These are phyloP conservation scores for Trifolium fragiferum DNA, from an alignment of 306 rosid species.

Conservation along the genomic window DNA sequence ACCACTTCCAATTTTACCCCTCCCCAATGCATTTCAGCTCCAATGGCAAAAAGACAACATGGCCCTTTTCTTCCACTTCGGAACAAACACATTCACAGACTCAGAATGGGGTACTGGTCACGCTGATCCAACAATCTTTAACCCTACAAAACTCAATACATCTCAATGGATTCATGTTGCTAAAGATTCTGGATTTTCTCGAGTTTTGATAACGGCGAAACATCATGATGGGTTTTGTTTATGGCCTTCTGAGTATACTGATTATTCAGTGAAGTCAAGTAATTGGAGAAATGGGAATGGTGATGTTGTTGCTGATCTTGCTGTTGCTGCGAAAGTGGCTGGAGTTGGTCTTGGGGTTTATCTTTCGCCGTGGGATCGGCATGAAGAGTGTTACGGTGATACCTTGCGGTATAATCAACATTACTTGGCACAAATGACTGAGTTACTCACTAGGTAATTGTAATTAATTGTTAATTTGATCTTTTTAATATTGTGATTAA, in stretches of 20 bases:
- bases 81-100: conserved; percentile 82
- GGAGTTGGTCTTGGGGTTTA: conserved; percentile 78
- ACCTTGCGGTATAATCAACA: conserved; percentile 72
- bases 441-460: conserved; percentile 78
- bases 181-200: conserved; percentile 69
- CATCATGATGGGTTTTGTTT: conserved; percentile 96
- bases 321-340: conserved; percentile 66
- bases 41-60: conserved; percentile 77
- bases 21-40: conserved; percentile 78
- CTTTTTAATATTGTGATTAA: neutral
- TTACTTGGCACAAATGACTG: conserved; percentile 86
- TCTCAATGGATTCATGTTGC: conserved; percentile 84
- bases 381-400: conserved; percentile 62
- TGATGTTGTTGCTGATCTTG: conserved; percentile 75
- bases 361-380: conserved; percentile 99
- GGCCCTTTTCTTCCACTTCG: conserved; percentile 92
- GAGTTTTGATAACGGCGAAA: conserved; percentile 71
- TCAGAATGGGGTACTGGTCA: conserved; percentile 86
- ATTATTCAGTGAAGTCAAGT: conserved; percentile 72
- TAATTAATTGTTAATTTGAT: neutral
- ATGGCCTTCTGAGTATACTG: conserved; percentile 85
- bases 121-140: conserved; percentile 62
- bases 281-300: conserved; percentile 72
- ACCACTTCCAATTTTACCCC: conserved; percentile 85
- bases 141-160: conserved; percentile 69